Conservation (phyloP, 345 rosid species). For the Citrus mangshanensis region DNA sequence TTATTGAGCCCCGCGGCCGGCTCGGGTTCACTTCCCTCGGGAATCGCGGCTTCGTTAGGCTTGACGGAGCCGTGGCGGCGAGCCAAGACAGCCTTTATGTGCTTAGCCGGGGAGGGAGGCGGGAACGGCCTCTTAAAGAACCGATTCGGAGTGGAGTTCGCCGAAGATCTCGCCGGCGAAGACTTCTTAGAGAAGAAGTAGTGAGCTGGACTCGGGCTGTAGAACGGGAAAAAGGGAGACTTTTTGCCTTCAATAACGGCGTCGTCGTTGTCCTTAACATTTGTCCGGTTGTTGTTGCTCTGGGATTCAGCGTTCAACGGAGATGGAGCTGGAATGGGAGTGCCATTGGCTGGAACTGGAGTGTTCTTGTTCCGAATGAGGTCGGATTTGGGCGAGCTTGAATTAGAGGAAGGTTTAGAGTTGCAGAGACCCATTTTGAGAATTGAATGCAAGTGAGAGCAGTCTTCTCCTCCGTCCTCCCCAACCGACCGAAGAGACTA, state of each 20-base stretch:
- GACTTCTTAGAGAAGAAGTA: slow-evolving; percentile 81
- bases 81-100: slow-evolving; percentile 73
- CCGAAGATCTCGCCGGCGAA: slow-evolving; percentile 66
- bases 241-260: slow-evolving; percentile 45
- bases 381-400: slow-evolving; percentile 36
- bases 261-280: slow-evolving; percentile 15
- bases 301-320: slow-evolving; percentile 25
- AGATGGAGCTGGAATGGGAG: slow-evolving; percentile 26
- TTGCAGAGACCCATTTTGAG: slow-evolving; percentile 70
- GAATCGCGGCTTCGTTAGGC: slow-evolving; percentile 57
- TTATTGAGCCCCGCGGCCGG: slow-evolving; percentile 60
- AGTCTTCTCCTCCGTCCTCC: background rate
- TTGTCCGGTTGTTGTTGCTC: slow-evolving; percentile 8
- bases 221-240: slow-evolving; percentile 80
- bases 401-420: slow-evolving; percentile 58
- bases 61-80: slow-evolving; percentile 63
- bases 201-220: slow-evolving; percentile 89
- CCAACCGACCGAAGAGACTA: background rate
- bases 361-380: slow-evolving; percentile 10
- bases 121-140: slow-evolving; percentile 79
- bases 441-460: slow-evolving; percentile 15
- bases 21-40: slow-evolving; percentile 62
- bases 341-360: slow-evolving; percentile 5
- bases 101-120: slow-evolving; percentile 97
- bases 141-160: slow-evolving; percentile 71